Evolutionary conservation across 306 rosid genomes (phyloP).

Genomic region (Lotus japonicus): DNA sequence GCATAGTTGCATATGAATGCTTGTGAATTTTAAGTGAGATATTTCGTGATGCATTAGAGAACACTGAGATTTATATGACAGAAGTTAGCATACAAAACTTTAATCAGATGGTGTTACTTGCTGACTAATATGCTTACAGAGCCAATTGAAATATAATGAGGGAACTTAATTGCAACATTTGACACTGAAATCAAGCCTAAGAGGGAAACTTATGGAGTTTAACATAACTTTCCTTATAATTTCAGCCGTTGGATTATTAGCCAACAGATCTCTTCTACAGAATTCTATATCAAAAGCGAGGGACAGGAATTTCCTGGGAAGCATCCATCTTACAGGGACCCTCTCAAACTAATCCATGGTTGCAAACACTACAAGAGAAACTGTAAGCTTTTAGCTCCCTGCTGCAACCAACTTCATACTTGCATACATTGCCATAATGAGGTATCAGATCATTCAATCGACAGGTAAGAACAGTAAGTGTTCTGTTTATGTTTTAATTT

Average conservation of each 20-base stretch:
- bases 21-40: slow-evolving; percentile 8
- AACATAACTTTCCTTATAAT: slow-evolving; percentile 22
- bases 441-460: slow-evolving; percentile 53
- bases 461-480: slow-evolving; percentile 47
- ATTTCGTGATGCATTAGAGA: background rate
- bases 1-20: background rate
- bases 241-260: slow-evolving; percentile 83
- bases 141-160: background rate
- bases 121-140: background rate
- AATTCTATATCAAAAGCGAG: slow-evolving; percentile 27
- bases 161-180: slow-evolving; percentile 2
- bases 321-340: slow-evolving; percentile 71
- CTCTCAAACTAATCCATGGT: slow-evolving; percentile 48
- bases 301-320: slow-evolving; percentile 60
- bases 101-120: background rate
- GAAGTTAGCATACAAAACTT: background rate
- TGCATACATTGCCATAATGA: slow-evolving; percentile 94
- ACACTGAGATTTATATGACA: slow-evolving; percentile 9
- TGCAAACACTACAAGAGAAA: slow-evolving; percentile 93
- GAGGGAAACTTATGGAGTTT: slow-evolving; percentile 12
- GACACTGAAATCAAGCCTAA: slow-evolving; percentile 10
- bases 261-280: slow-evolving; percentile 47
- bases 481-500: background rate
- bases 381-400: slow-evolving; percentile 76
- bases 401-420: slow-evolving; percentile 79